A percentile compares a stretch with the other conserved stretches of the same genome.
Evolutionary conservation across 2,329 filamentous ascomycete genomes (phyloP).

Genomic region (Phyllosticta citribraziliensis): DNA sequence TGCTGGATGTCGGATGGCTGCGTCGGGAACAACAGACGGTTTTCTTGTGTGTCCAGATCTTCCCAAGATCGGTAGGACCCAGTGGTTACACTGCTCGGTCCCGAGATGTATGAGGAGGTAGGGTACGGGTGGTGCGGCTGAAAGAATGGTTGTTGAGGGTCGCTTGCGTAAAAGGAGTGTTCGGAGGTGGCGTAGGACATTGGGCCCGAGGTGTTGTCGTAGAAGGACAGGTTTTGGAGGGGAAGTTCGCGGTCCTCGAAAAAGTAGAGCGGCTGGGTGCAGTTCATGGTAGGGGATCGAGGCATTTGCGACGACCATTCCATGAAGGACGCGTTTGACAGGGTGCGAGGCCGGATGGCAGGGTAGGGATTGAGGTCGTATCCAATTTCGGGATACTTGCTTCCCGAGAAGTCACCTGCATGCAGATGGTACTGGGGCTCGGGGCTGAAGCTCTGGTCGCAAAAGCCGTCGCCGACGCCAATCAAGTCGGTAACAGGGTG

Average conservation of each 20-base stretch:
- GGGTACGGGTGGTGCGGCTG: constrained; percentile 3
- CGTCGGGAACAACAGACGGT: constrained; percentile 24
- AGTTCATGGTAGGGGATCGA: constrained; percentile 24
- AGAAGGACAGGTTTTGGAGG: constrained; percentile 1
- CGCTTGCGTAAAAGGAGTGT: constrained; percentile 8
- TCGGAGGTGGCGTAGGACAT: constrained; percentile 9
- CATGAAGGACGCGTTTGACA: constrained; percentile 27
- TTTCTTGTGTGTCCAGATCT: constrained; percentile 28
- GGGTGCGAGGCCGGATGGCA: constrained; percentile 23
- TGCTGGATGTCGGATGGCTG: constrained; percentile 23
- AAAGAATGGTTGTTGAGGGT: background rate
- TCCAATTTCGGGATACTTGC: constrained; percentile 9
- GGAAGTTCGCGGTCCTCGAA: constrained; percentile 5
- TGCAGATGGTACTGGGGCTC: constrained; percentile 17
- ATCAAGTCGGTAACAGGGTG: background rate
- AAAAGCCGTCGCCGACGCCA: background rate
- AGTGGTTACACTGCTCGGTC: constrained; percentile 1
- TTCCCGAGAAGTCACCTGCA: constrained; percentile 19
- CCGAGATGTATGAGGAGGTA: constrained; percentile 7
- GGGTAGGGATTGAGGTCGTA: constrained; percentile 10
- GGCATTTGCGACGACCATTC: constrained; percentile 14
- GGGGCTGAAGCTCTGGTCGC: background rate
- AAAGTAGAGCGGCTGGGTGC: constrained; percentile 15
- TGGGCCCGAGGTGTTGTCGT: constrained; percentile 5
- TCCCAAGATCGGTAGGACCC: constrained; percentile 21